These are phyloP conservation scores for Drosera spatulata DNA, from an alignment of 179 eudicot genomes.

Conservation along the genomic window DNA sequence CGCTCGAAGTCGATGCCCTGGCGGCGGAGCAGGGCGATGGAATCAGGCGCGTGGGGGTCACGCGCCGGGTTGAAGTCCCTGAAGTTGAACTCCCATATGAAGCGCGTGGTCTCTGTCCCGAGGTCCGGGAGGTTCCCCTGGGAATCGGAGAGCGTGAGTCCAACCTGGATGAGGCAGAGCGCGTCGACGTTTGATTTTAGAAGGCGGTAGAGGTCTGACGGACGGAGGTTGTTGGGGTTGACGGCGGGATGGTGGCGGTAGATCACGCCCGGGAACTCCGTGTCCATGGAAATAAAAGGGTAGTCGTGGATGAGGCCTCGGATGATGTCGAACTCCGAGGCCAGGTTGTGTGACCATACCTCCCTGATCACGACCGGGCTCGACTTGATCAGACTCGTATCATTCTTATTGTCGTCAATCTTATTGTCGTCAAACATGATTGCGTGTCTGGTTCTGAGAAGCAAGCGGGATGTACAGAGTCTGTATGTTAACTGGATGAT, in stretches of 20 bases:
- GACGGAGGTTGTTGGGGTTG: background rate
- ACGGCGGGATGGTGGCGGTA: slow-evolving; percentile 1
- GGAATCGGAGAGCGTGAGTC: slow-evolving; percentile 5
- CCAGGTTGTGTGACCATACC: slow-evolving; percentile 8
- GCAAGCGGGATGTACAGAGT: too few species aligned
- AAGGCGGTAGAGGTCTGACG: slow-evolving; percentile 8
- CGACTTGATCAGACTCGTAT: background rate
- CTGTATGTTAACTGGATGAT: too few species aligned
- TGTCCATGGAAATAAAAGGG: slow-evolving; percentile 5
- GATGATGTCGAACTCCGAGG: slow-evolving; percentile 4
- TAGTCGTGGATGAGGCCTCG: background rate
- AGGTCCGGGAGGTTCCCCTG: slow-evolving; percentile 6
- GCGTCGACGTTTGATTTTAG: slow-evolving; percentile 13
- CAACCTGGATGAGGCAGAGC: slow-evolving; percentile 8
- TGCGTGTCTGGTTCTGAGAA: too few species aligned
- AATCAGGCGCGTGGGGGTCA: slow-evolving; percentile 11
- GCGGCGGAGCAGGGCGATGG: slow-evolving; percentile 7
- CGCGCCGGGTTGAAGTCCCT: slow-evolving; percentile 10
- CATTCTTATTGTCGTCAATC: too few species aligned
- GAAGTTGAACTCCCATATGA: slow-evolving; percentile 18
- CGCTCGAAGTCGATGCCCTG: slow-evolving; percentile 10
- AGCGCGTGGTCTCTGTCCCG: background rate
- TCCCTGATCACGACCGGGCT: slow-evolving; percentile 4
- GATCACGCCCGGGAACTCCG: slow-evolving; percentile 6
- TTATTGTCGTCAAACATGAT: too few species aligned